These are phyloP conservation scores for Cylindrotheca closterium DNA, from an alignment of 108 stramenopile species.

Conservation along the genomic window DNA sequence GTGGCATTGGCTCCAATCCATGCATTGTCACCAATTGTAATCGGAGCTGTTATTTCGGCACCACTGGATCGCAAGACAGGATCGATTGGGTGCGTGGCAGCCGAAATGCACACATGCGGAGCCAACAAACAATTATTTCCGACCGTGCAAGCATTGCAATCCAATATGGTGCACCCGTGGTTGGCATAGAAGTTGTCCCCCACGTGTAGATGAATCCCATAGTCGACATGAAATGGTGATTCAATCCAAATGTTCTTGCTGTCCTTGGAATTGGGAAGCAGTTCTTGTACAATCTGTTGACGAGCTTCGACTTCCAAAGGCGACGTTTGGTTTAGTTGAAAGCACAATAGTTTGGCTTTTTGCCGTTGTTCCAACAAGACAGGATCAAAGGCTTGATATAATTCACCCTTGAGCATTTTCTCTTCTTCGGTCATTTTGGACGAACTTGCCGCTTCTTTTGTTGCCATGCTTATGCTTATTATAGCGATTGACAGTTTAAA, in stretches of 20 bases:
- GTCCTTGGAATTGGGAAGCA: background rate
- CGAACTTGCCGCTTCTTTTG: too few species aligned
- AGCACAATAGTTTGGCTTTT: constrained; percentile 35
- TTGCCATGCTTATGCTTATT: too few species aligned
- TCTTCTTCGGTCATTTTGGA: constrained; percentile 31
- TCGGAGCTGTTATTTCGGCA: constrained; percentile 48
- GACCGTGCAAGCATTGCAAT: constrained; percentile 43
- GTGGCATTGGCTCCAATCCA: constrained; percentile 69
- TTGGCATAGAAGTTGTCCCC: constrained; percentile 64
- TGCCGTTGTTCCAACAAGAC: constrained; percentile 25
- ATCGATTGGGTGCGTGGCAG: constrained; percentile 55
- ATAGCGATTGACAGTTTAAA: too few species aligned
- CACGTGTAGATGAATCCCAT: constrained; percentile 50
- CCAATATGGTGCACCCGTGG: constrained; percentile 61
- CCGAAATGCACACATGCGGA: constrained; percentile 46
- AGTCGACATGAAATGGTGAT: constrained; percentile 61
- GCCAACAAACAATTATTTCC: constrained; percentile 55
- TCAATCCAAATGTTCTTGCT: constrained; percentile 30
- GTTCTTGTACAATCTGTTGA: constrained; percentile 7
- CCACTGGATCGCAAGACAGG: constrained; percentile 24
- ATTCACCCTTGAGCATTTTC: constrained; percentile 36
- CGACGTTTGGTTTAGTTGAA: constrained; percentile 28
- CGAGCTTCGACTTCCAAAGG: constrained; percentile 18
- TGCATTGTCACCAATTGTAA: constrained; percentile 53
- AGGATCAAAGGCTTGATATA: constrained; percentile 33